Evolutionary conservation across 139 green algal genomes (phyloP).

Genomic region (Trebouxia sp.): DNA sequence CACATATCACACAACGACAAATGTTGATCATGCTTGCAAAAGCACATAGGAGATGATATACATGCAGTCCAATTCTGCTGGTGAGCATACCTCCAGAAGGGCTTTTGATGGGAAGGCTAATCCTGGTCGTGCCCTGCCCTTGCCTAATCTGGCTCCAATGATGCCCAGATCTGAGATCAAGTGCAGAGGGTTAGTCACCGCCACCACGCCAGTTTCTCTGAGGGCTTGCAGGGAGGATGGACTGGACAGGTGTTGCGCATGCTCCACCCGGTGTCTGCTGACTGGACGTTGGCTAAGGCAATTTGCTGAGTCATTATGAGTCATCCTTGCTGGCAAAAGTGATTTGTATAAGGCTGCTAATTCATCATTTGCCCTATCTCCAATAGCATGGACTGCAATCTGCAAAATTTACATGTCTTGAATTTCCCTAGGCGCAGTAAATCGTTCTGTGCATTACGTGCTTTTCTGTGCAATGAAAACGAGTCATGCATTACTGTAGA

Average conservation of each 20-base stretch:
- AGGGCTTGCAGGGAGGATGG: conserved; percentile 19
- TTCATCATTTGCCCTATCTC: conserved; percentile 75
- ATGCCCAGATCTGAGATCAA: conserved; percentile 56
- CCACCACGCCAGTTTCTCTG: conserved; percentile 26
- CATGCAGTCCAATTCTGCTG: background rate
- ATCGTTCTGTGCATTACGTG: too few species aligned
- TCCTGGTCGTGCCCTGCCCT: conserved; percentile 17
- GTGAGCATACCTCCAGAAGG: conserved; percentile 35
- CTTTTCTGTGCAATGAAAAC: too few species aligned
- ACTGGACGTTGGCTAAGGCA: background rate
- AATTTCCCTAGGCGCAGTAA: background rate
- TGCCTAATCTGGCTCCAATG: conserved; percentile 49
- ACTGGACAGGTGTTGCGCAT: conserved; percentile 64
- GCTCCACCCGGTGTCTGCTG: conserved; percentile 44
- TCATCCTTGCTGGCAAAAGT: background rate
- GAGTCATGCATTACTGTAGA: too few species aligned
- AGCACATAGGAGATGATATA: too few species aligned
- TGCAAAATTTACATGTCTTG: conserved; percentile 31
- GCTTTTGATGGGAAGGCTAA: conserved; percentile 47
- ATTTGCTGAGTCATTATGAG: background rate
- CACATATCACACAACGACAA: too few species aligned
- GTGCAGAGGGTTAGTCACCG: conserved; percentile 75
- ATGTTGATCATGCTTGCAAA: too few species aligned
- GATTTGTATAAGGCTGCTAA: conserved; percentile 39
- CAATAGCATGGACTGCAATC: conserved; percentile 77